Percentiles rank a stretch among this genome's conserved stretches.
Conservation (phyloP, 163 green algal genomes). For the Scenedesmus sp. region DNA sequence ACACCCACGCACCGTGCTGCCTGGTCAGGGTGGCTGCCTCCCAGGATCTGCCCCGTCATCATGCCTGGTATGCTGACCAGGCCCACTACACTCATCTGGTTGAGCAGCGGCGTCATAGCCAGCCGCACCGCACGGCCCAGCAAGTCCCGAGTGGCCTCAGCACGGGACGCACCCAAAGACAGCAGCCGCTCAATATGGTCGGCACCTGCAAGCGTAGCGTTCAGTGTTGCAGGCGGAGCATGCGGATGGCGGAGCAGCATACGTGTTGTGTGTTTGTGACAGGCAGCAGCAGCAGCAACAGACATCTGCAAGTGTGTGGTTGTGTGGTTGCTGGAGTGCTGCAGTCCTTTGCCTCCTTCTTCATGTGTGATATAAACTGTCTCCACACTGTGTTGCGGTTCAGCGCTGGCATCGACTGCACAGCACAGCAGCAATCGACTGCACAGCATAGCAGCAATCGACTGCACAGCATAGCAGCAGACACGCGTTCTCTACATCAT, state of each 20-base stretch:
- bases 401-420: no score
- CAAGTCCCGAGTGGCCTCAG: constrained; percentile 75
- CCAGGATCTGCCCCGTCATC: constrained; percentile 95
- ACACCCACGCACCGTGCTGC: constrained; percentile 47
- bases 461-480: not conserved
- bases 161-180: constrained; percentile 80
- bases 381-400: no score
- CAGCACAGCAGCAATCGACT: no score
- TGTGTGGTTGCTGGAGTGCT: no score
- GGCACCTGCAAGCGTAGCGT: constrained; percentile 60
- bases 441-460: no score
- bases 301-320: no score
- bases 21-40: constrained; percentile 76
- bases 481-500: no score
- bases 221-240: not conserved
- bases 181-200: constrained; percentile 86
- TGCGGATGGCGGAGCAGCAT: not conserved
- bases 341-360: no score
- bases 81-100: constrained; percentile 90
- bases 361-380: not conserved
- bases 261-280: not conserved
- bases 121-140: constrained; percentile 65
- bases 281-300: not conserved
- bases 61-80: constrained; percentile 87
- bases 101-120: constrained; percentile 87